Evolutionary conservation across 2,329 filamentous ascomycete species (phyloP).

Genomic region (Xylariaceae sp.): DNA sequence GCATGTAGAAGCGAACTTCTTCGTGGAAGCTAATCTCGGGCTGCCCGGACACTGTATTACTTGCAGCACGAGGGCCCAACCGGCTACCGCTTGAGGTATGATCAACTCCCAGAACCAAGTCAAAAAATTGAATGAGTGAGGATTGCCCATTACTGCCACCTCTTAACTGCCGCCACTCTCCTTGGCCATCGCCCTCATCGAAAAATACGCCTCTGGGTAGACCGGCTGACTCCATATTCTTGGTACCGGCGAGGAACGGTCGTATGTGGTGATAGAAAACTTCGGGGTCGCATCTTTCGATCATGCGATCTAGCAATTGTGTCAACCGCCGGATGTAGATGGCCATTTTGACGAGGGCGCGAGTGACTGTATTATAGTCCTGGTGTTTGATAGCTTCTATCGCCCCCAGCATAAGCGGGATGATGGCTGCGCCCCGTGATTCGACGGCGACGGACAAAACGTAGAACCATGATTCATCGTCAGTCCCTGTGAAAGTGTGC

Average conservation of each 20-base stretch:
- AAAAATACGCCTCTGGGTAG: conserved; percentile 82
- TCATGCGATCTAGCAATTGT: conserved; percentile 73
- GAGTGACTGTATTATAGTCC: conserved; percentile 59
- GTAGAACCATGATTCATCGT: conserved; percentile 94
- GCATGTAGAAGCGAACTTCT: conserved; percentile 83
- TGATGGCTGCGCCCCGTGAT: conserved; percentile 64
- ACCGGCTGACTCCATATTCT: conserved; percentile 85
- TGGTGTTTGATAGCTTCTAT: conserved; percentile 64
- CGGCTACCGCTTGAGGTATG: conserved; percentile 52
- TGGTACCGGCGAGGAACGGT: conserved; percentile 85
- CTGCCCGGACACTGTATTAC: conserved; percentile 7
- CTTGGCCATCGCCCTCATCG: conserved; percentile 66
- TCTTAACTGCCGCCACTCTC: conserved; percentile 72
- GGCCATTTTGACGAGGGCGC: conserved; percentile 63
- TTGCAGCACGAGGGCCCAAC: conserved; percentile 6
- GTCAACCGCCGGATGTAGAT: conserved; percentile 67
- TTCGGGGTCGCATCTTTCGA: conserved; percentile 81
- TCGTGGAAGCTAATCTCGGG: conserved; percentile 44
- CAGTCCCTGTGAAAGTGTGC: conserved; percentile 82
- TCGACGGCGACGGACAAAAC: conserved; percentile 89
- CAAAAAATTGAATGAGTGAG: conserved; percentile 90
- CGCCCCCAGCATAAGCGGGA: conserved; percentile 75
- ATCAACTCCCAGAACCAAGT: conserved; percentile 79
- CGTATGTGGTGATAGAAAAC: conserved; percentile 88
- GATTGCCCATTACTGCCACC: conserved; percentile 93